Evolutionary conservation across 2,329 filamentous ascomycete species (phyloP).

Genomic region (Fusarium euwallaceae): DNA sequence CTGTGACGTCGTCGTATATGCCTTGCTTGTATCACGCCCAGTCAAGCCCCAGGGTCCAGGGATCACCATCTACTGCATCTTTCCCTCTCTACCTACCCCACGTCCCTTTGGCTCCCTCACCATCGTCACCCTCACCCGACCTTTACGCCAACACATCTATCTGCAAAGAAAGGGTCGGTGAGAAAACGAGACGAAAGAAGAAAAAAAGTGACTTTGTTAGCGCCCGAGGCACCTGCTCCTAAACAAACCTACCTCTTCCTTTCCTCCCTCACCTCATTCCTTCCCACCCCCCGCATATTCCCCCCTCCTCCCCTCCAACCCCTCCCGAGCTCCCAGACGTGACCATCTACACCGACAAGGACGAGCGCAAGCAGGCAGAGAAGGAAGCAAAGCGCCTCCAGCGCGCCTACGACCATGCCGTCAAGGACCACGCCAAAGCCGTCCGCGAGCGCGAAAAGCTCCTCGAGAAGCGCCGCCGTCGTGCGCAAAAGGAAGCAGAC

Average conservation of each 20-base stretch:
- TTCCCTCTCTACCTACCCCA: neutral
- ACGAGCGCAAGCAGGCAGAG: conserved; percentile 75
- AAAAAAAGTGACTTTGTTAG: neutral
- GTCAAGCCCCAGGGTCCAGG: neutral
- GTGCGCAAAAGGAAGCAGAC: conserved; percentile 56
- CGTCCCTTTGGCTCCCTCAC: neutral
- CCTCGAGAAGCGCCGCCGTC: conserved; percentile 64
- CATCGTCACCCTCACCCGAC: neutral
- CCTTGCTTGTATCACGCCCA: neutral
- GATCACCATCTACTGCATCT: neutral
- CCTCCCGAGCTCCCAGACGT: conserved; percentile 64
- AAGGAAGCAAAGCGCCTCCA: conserved; percentile 73
- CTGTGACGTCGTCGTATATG: neutral
- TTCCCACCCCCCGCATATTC: neutral
- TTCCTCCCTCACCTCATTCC: neutral
- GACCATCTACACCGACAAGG: conserved; percentile 71
- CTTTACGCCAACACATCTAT: neutral
- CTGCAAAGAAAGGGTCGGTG: neutral
- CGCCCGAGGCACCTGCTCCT: neutral
- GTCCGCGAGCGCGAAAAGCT: conserved; percentile 74
- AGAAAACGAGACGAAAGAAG: neutral
- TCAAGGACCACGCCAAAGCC: conserved; percentile 75
- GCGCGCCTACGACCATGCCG: conserved; percentile 74
- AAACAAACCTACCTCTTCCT: neutral
- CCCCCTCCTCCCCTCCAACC: conserved; percentile 56